Evolutionary conservation across 495 filamentous ascomycete species (phyloP), one percentile per base, ranked within the genome.

Genomic region (Diplogelasinospora grovesii): DNA sequence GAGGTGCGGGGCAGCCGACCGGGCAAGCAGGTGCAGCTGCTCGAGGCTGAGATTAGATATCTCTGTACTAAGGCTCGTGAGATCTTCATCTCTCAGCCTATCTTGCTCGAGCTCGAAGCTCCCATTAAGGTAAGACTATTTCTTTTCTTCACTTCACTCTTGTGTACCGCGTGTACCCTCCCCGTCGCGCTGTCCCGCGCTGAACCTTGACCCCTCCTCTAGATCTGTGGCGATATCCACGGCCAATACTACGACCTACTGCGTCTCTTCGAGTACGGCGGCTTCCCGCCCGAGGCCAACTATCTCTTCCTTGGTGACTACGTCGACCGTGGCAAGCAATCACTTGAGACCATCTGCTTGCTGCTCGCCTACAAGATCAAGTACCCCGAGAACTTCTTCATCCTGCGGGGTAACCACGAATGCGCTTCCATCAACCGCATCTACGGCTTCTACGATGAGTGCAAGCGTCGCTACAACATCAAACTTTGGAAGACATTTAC

Each of bases 401-500:
- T 98, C 53, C 77, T 98, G 31, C 85, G 92, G 50, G 92, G 92
- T 41, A 98, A 98, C 77, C 92, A 98, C 71, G 92, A 98, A 63
- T 98, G 92, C 69, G 92, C 92, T 18, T 96, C 92, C 15, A 98
- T 98, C 75, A 98, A 98, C 73, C 93, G 92, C 65, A 98, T 98
- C 68, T 98, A 98, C 54, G 92, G 92, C 29, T 98, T 98, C 73
- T 98, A 98, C 71, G 92, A 98, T 61, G 92, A 98, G 66, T 98
- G 92, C 79, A 98, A 98, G 75, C 82, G 92, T 48, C 76, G 92
- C 45, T 98, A 98, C 69, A 98, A 98, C 73, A 98, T 98, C 73
- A 98, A 98, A 78, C 81, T 98, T 48, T 98, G 92, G 92, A 98
- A 98, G 76, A 98, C 92, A 5, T 98, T 98, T 61, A 98, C 92